A percentile compares a stretch with the other conserved stretches of the same genome.
Evolutionary conservation across 2,329 filamentous ascomycete genomes (phyloP).

Genomic region (Colletotrichum trifolii): DNA sequence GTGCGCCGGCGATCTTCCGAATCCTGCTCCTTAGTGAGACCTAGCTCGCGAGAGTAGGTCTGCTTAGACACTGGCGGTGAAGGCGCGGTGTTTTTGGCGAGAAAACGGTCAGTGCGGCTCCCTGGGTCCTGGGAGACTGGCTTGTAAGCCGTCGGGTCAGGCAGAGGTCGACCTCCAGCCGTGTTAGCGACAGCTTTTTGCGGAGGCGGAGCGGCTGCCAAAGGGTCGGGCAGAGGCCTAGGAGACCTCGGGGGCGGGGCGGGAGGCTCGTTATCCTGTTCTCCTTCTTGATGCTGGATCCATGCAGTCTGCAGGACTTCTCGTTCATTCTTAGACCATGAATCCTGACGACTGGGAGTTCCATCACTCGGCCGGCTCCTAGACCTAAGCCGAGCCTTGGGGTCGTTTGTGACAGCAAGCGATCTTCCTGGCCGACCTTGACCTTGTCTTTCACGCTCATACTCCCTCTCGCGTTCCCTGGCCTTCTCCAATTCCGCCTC

Average conservation of each 20-base stretch:
- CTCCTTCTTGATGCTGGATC: slow-evolving; percentile 54
- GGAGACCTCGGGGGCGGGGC: slow-evolving; percentile 45
- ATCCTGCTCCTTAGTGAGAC: slow-evolving; percentile 69
- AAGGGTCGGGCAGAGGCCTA: slow-evolving; percentile 55
- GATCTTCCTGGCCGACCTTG: slow-evolving; percentile 57
- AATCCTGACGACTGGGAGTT: slow-evolving; percentile 65
- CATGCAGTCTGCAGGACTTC: slow-evolving; percentile 70
- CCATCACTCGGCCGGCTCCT: slow-evolving; percentile 43
- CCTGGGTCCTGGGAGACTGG: too few species aligned
- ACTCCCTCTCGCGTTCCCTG: slow-evolving; percentile 71
- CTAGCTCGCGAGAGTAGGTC: slow-evolving; percentile 66
- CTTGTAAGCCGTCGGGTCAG: too few species aligned
- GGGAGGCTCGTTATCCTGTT: slow-evolving; percentile 39
- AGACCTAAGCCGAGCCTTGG: slow-evolving; percentile 46
- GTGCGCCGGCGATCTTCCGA: slow-evolving; percentile 70
- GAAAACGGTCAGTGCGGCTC: slow-evolving; percentile 69
- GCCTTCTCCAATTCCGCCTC: slow-evolving; percentile 76
- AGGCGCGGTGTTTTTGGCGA: slow-evolving; percentile 65
- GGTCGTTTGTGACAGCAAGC: slow-evolving; percentile 36
- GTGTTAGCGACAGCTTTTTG: too few species aligned
- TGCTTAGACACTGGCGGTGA: slow-evolving; percentile 50
- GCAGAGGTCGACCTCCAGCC: too few species aligned
- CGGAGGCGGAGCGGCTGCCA: slow-evolving; percentile 40
- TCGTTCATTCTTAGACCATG: slow-evolving; percentile 73
- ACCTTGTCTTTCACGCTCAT: slow-evolving; percentile 67